Conservation (phyloP, 1,139 yeast species). For the Ogataea hybrid region DNA sequence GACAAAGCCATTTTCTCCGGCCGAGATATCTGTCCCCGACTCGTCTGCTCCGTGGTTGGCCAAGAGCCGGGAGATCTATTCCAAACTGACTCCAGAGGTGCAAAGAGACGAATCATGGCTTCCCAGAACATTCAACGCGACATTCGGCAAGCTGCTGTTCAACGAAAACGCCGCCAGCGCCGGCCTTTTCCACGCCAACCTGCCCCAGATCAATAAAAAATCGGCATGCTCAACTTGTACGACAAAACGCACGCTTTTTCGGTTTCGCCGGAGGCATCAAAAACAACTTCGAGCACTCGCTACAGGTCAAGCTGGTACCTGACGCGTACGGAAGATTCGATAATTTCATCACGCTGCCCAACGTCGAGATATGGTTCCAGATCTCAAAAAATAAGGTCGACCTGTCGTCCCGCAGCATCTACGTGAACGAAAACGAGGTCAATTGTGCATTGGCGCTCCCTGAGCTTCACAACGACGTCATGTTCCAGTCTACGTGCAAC, state of each 20-base stretch:
- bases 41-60: background rate
- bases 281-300: slow-evolving; percentile 40
- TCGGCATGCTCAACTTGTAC: slow-evolving; percentile 38
- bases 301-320: slow-evolving; percentile 48
- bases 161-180: slow-evolving; percentile 9
- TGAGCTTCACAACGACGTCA: too few relatives aligned
- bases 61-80: slow-evolving; percentile 2
- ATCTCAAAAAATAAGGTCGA: too few relatives aligned
- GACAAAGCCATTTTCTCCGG: background rate
- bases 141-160: slow-evolving; percentile 28
- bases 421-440: too few relatives aligned
- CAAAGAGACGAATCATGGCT: slow-evolving; percentile 14
- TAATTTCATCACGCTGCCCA: slow-evolving; percentile 38
- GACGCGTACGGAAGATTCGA: slow-evolving; percentile 36
- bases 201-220: slow-evolving; percentile 40
- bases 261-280: slow-evolving; percentile 31
- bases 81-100: slow-evolving; percentile 5
- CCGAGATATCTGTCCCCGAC: background rate
- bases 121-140: slow-evolving; percentile 26
- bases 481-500: too few relatives aligned
- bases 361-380: slow-evolving; percentile 49
- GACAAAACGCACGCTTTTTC: slow-evolving; percentile 25
- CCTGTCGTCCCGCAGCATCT: too few relatives aligned
- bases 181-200: slow-evolving; percentile 38
- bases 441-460: too few relatives aligned